Evolutionary conservation across 2,329 filamentous ascomycete genomes (phyloP), one percentile per base, ranked within the genome.

Genomic region (Colletotrichum australisinense): DNA sequence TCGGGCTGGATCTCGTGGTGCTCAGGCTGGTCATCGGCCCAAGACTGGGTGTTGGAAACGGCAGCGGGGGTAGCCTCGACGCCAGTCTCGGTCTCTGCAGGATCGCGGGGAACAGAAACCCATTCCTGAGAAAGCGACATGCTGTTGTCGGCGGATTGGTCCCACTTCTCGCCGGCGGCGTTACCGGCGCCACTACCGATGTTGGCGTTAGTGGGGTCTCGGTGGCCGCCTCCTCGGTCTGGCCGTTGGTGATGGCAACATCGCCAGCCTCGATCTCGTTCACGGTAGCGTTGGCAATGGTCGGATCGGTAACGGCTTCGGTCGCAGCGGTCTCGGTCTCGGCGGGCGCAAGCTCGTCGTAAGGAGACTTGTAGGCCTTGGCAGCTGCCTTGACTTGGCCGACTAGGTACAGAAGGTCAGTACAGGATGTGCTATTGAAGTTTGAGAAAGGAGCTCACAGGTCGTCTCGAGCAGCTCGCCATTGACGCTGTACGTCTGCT

Each of bases 1-100:
- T 86, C 84, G 35, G 81, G 76, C 49, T 81, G 81, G 68, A 81
- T 82, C 73, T 91, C 90, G 22, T 93, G 90, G 76, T 93, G 90
- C 74, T 97, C 90, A 22, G 93, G 90, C 77, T 93, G 90, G 74
- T 97, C 94, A 78, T 97, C 95, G 30, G 94, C 94, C 94, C 94
- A 97, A 78, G 92, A 95, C 79, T 93, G 91, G 35, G 87, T 86
- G 78, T 88, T 87, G 67, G 84, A 80, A 52, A 85, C 82, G 9
- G 85, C 84, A 7, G 90, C 91, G 59, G 91, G 89, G n/a, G 89
- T 91, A 30, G 90, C 90, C 59, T 87, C 84, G 55, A 90, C 81
- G 49, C 90, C 91, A 49, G 88, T 90, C 74, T 97, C 94, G 5
- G 93, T 92, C 86, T 97, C 95, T 64, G 90, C 85, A 59, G 92